Percentiles rank a stretch among this genome's conserved stretches.
phyloP scores from a whole-genome alignment of 2,329 filamentous ascomycete species.

The Penicillium fuscoglaucum region DNA sequence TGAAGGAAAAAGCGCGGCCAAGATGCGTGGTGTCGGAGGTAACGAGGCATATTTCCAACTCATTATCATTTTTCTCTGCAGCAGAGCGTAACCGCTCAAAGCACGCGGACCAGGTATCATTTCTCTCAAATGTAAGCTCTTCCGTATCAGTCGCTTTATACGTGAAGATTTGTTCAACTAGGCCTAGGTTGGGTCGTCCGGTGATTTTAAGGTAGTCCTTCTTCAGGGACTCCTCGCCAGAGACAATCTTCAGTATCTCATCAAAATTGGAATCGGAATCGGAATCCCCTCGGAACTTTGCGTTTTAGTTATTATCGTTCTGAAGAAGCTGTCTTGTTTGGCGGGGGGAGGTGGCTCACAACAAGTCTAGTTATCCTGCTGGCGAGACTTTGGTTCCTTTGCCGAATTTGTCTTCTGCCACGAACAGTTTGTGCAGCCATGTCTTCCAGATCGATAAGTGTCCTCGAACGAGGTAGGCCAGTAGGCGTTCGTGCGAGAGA shows the following conservation, averaged over 20 bases:
- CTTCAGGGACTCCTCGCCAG: background rate
- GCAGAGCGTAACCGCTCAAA: background rate
- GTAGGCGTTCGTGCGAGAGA: background rate
- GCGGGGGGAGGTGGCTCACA: background rate
- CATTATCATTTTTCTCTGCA: background rate
- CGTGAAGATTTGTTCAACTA: background rate
- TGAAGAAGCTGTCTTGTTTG: background rate
- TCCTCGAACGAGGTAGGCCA: background rate
- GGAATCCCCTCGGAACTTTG: background rate
- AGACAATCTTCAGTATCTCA: background rate
- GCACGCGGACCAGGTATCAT: background rate
- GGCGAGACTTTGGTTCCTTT: background rate
- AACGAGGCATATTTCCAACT: background rate
- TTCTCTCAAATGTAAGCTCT: background rate
- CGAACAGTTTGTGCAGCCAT: background rate
- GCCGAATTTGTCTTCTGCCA: background rate
- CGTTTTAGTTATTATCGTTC: background rate
- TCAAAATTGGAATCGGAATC: background rate
- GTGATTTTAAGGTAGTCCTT: background rate
- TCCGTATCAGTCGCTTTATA: background rate
- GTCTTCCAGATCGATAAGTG: background rate
- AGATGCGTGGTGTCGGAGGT: background rate
- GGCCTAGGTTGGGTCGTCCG: background rate
- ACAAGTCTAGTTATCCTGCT: background rate
- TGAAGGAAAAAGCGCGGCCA: background rate